Percentiles rank a stretch among this genome's conserved stretches.
Evolutionary conservation across 1,139 yeast genomes (phyloP).

Genomic region (Hyphopichia burtonii): DNA sequence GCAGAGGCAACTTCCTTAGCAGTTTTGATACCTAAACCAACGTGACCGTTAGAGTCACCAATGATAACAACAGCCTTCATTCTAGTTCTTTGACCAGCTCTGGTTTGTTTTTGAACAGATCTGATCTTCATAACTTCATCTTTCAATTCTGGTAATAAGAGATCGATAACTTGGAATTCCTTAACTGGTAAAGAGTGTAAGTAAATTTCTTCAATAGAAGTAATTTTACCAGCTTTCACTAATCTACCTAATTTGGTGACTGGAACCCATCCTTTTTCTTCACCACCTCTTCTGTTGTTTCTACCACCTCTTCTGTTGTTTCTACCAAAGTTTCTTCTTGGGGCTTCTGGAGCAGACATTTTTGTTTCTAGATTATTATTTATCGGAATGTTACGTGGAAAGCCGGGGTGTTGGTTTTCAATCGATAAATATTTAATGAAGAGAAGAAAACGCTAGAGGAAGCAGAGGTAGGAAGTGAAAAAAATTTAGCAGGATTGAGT

Average conservation of each 20-base stretch:
- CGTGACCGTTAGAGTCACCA: constrained; percentile 99
- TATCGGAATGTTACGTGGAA: constrained; percentile 90
- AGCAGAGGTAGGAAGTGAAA: neutral
- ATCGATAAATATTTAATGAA: constrained; percentile 52
- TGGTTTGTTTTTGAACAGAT: constrained; percentile 99
- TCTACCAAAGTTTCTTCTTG: constrained; percentile 64
- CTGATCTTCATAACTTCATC: constrained; percentile 99
- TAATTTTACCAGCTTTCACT: constrained; percentile 97
- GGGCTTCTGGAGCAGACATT: constrained; percentile 63
- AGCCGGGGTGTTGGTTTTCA: constrained; percentile 90
- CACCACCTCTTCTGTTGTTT: constrained; percentile 71
- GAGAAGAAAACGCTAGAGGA: constrained; percentile 5
- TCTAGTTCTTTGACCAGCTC: constrained; percentile 99
- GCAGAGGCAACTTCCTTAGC: constrained; percentile 99
- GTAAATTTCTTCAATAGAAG: constrained; percentile 97
- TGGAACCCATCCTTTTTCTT: constrained; percentile 99
- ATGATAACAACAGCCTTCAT: constrained; percentile 99
- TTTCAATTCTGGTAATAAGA: constrained; percentile 90
- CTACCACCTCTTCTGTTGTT: constrained; percentile 55
- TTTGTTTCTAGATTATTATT: constrained; percentile 13
- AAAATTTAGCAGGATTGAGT: neutral
- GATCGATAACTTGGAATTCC: constrained; percentile 99
- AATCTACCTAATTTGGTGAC: constrained; percentile 99
- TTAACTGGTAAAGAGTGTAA: constrained; percentile 98
- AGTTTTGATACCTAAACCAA: constrained; percentile 99